Percentiles rank a stretch among this genome's conserved stretches.
phyloP scores from a whole-genome alignment of 495 filamentous ascomycete species.

The Aspergillus bridgeri region DNA sequence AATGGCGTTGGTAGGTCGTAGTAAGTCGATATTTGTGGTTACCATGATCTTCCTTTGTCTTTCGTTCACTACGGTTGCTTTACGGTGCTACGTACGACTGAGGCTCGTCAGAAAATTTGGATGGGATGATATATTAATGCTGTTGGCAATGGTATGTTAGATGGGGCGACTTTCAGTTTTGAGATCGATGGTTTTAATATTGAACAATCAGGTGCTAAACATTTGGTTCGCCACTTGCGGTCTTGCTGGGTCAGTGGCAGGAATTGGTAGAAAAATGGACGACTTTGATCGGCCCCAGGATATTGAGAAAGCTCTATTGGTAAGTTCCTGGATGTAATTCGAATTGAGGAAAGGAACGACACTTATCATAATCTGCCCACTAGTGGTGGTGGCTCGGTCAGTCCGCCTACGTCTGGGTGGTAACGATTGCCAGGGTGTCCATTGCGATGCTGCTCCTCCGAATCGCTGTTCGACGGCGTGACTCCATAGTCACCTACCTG shows the following conservation, averaged over 20 bases:
- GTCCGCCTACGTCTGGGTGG: constrained; percentile 2
- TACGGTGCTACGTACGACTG: constrained; percentile 4
- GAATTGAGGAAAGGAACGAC: background rate
- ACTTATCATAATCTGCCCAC: background rate
- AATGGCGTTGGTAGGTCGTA: constrained; percentile 1
- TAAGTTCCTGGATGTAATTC: background rate
- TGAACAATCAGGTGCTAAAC: background rate
- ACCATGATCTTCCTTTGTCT: background rate
- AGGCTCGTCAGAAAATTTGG: constrained; percentile 1
- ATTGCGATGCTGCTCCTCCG: constrained; percentile 5
- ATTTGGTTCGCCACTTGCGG: constrained; percentile 3
- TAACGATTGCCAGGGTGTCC: background rate
- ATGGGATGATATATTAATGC: constrained; percentile 3
- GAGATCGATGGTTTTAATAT: background rate
- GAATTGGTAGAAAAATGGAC: constrained; percentile 1
- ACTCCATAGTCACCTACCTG: background rate
- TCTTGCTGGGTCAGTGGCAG: background rate
- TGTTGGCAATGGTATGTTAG: constrained; percentile 2
- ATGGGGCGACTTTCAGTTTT: background rate
- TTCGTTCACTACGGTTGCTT: background rate
- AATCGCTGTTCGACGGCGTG: constrained; percentile 1
- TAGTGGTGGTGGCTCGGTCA: constrained; percentile 6
- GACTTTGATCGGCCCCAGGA: constrained; percentile 4
- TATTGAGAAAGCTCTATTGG: constrained; percentile 3
- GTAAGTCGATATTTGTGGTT: constrained; percentile 3